phyloP scores from a whole-genome alignment of 2,329 filamentous ascomycete genomes.

The Onygenales sp. region DNA sequence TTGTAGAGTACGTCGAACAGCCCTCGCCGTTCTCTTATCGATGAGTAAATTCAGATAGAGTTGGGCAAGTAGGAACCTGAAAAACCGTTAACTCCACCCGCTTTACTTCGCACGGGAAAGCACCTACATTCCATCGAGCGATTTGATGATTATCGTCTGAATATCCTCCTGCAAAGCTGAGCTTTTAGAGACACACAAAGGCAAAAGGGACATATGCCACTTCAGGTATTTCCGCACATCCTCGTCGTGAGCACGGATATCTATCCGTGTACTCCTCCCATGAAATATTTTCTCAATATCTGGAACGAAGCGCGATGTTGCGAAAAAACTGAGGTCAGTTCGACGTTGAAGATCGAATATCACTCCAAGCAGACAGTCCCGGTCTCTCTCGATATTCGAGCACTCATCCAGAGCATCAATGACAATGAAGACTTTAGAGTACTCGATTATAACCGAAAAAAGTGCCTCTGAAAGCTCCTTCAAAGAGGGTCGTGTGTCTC shows the following conservation, averaged over 20 bases:
- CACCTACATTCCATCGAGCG: conserved; percentile 14
- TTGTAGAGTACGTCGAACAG: conserved; percentile 22
- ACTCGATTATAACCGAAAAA: background rate
- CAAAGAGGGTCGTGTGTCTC: conserved; percentile 1
- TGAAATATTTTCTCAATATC: background rate
- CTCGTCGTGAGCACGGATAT: background rate
- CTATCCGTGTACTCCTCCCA: background rate
- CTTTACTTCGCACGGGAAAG: conserved; percentile 8
- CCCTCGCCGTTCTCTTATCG: conserved; percentile 15
- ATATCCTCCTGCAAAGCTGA: conserved; percentile 7
- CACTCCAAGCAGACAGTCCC: background rate
- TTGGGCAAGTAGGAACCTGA: conserved; percentile 13
- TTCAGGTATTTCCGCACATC: conserved; percentile 3
- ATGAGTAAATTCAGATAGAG: conserved; percentile 14
- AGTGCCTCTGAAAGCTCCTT: conserved; percentile 2
- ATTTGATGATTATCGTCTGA: conserved; percentile 3
- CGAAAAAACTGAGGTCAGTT: background rate
- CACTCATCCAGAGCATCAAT: conserved; percentile 12
- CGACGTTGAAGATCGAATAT: background rate
- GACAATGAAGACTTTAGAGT: conserved; percentile 5
- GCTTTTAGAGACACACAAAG: background rate
- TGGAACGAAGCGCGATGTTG: background rate
- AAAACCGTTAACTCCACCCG: conserved; percentile 10
- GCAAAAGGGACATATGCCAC: background rate
- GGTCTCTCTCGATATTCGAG: background rate